Base-by-base conservation (phyloP, 2,329 filamentous ascomycete genomes). In the Penicillium sp. region DNA sequence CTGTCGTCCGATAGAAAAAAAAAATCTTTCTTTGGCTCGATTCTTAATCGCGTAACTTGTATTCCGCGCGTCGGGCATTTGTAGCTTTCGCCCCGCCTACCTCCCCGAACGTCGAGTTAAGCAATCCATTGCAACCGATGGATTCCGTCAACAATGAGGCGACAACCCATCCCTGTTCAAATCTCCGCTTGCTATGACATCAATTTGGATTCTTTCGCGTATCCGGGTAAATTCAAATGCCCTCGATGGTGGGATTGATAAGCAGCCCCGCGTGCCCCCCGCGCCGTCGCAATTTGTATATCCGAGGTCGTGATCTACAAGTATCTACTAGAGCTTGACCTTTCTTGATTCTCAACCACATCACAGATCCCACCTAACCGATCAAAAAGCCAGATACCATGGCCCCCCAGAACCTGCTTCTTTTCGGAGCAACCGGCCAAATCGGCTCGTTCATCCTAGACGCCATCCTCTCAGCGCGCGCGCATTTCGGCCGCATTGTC, bases 391-490 rank as follows among this genome's bases (percentile, higher is more conserved):
- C 13, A 39, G 25, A 2, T 13, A 32, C 14, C 25, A 32, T 53
- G 51, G 28, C 51, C 37, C 37, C 49, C 9, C 45, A 48, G 25
- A 74, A 75, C 39, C 63, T 79, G 27, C 65, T 79, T 17, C 58
- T 79, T 14, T 70, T 79, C 47, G 76, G 77, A 14, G 72, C 71
- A 8, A 79, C 76, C 1, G 51, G 51, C 10, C 57, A 69, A 3
- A 78, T 79, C 28, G 75, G 76, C 16, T 61, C 61, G 5, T 72
- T 71, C 54, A 79, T 81, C 50, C 64, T 70, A 3, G 51, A 68
- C 9, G 69, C 75, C n/a, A 68, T 80, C 26, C 54, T 78, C 27
- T 51, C 63, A 14, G 64, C 64, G 6, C 70, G 72, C 36, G 47
- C 59, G 1, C 63, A 68, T 3, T 79, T 80, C 54, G 59, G 64